Percentiles rank a stretch among this genome's conserved stretches.
Evolutionary conservation across 306 rosid species (phyloP).

Genomic region (Gastrolobium villosum): DNA sequence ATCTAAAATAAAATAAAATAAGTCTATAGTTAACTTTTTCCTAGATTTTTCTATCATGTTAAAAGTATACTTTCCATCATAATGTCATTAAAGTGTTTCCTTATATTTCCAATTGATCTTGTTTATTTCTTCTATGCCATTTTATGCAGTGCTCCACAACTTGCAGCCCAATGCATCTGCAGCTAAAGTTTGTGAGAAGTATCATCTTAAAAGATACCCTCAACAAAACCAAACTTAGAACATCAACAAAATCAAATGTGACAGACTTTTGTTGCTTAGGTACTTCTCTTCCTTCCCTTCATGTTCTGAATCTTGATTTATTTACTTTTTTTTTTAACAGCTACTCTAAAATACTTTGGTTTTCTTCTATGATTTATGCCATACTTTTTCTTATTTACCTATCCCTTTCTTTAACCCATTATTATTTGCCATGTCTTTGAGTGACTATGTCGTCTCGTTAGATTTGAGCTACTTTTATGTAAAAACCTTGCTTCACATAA

Average conservation of each 20-base stretch:
- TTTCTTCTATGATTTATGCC: background rate
- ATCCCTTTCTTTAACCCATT: background rate
- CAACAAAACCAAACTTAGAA: background rate
- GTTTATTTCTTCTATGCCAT: background rate
- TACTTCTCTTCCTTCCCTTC: background rate
- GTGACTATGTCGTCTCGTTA: background rate
- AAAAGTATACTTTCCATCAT: background rate
- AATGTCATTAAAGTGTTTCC: background rate
- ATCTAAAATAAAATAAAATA: background rate
- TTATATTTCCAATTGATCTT: background rate
- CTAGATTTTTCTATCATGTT: background rate
- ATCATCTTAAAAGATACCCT: background rate
- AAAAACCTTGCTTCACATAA: background rate
- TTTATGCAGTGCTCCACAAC: background rate
- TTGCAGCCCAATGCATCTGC: conserved; percentile 6
- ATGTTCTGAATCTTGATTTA: background rate
- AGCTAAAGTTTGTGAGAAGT: background rate
- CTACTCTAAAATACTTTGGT: background rate
- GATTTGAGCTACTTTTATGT: background rate
- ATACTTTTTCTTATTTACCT: background rate
- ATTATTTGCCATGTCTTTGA: background rate
- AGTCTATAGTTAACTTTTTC: background rate
- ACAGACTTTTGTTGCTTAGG: conserved; percentile 40
- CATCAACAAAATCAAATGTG: background rate
- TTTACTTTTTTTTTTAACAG: background rate